Base-by-base conservation (phyloP, 768 basidiomycete genomes). In the Panaeolus papilionaceus region DNA sequence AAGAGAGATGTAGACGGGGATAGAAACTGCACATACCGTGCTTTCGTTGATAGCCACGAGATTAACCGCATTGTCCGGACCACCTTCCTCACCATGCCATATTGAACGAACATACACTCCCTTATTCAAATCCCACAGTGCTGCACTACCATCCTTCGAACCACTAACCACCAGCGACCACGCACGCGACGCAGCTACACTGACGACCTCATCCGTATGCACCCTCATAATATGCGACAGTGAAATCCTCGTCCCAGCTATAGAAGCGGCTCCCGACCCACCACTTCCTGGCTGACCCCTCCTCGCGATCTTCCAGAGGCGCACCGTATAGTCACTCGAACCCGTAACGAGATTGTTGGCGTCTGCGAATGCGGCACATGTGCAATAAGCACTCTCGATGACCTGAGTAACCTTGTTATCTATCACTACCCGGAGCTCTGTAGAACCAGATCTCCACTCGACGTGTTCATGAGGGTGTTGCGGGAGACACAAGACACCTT, bases 141-240 rank as follows among this genome's bases (percentile, higher is more conserved):
- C 91, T 0, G 92, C 94, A 68, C 90, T 93, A 1, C 95, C 94
- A 72, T 97, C 95, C 73, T 87, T 85, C 16, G 93, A 92, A 10
- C 94, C 94, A 70, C 93, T 96, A 51, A 96, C 86, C 26, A 88
- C 86, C 26, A 95, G 72, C 0, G 93, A 93, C 96, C 96, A 97
- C 1, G 90, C 79, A 49, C 91, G 82, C 14, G 92, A 96, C 1
- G 93, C 89, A 8, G 89, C 80, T 16, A 97, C 83, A 71, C 86
- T 91, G 0, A 83, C 76, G 26, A 97, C 86, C 61, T 86, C 83
- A 58, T 88, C 87, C 3, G 86, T 88, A 71, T 96, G 96, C 16
- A 92, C 88, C 14, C 93, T 88, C 85, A 98, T 88, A 68, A 94
- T 88, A 69, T 95, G 89, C 4, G 89, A 87, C 23, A 92, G 82